Conservation (phyloP, 2,329 filamentous ascomycete genomes). For the Trichophyton verrucosum region DNA sequence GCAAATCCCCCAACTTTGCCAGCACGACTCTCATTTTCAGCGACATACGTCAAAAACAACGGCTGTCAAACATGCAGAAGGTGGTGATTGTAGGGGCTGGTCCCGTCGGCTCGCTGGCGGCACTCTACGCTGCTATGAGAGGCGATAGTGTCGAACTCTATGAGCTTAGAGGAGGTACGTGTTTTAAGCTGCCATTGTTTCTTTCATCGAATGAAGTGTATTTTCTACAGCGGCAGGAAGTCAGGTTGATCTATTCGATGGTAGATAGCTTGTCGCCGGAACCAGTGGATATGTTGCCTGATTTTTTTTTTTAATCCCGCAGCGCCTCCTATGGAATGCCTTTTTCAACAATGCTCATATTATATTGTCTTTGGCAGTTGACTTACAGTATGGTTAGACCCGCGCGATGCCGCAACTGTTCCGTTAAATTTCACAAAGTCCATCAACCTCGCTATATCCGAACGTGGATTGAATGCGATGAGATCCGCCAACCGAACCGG, state of each 20-base stretch:
- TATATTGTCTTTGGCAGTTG: neutral
- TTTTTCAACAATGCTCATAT: neutral
- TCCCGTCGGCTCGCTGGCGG: slow-evolving; percentile 82
- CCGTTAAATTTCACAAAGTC: slow-evolving; percentile 94
- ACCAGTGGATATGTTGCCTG: neutral
- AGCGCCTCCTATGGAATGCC: neutral
- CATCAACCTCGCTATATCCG: slow-evolving; percentile 93
- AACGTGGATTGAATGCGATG: slow-evolving; percentile 84
- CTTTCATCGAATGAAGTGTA: neutral
- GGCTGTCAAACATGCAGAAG: slow-evolving; percentile 41
- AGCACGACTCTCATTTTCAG: neutral
- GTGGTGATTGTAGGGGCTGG: slow-evolving; percentile 81
- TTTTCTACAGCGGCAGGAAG: neutral
- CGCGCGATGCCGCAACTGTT: slow-evolving; percentile 67
- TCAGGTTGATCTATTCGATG: too few relatives aligned
- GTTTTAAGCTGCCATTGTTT: neutral
- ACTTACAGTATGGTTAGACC: slow-evolving; percentile 46
- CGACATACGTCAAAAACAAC: neutral
- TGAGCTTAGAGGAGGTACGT: slow-evolving; percentile 77
- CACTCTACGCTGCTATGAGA: slow-evolving; percentile 78
- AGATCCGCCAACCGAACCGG: slow-evolving; percentile 52
- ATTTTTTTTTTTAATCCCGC: neutral
- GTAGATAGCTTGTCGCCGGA: neutral
- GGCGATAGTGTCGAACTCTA: slow-evolving; percentile 89
- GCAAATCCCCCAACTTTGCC: neutral